Evolutionary conservation across 208 protist species (phyloP), one percentile per base, ranked within the genome.

Genomic region (Trypanosoma rangeli): DNA sequence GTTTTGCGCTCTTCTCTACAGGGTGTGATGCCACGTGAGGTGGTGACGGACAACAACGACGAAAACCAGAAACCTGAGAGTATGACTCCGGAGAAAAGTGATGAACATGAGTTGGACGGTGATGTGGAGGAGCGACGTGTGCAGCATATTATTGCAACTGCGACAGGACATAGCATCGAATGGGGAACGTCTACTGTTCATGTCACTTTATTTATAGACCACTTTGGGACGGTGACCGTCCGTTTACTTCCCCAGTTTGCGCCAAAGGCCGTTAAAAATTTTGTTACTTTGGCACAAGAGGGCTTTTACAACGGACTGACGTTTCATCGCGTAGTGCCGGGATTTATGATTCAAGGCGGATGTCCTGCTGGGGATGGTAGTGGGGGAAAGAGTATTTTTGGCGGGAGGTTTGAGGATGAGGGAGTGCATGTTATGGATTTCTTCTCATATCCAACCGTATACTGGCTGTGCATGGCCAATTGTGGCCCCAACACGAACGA

Each of bases 211-310:
- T 31, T n/a, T 65, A 31, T 93, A 22, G 70, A 74, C 33, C 66
- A 67, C 44, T 89, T 85, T 76, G 84, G 85, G 65, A 80, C 66
- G 15, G 65, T 93, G 37, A 76, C 58, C n/a, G 54, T 99, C 9
- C 64, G 88, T 63, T 86, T 99, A 15, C 97, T 98, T 70, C 89
- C 95, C 22, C 64, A 85, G 12, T 84, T 98, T 57, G 74, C 78
- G 18, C 98, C 98, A 9, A 96, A 98, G 35, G 95, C 98, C 3
- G 90, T 97, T 0, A 91, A 98, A 58, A 99, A 99, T 90, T 99
- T 99, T 83, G 78, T 83, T 49, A 85, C 79, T 16, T 93, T 98
- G 39, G 65, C 83, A 3, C 58, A 72, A 20, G 87, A 87, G 66
- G 85, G 78, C 5, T 99, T 98, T 79, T 99, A 99, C 82, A 86